Conservation (phyloP, 768 basidiomycete genomes). For the Boletus vinaceobasis region DNA sequence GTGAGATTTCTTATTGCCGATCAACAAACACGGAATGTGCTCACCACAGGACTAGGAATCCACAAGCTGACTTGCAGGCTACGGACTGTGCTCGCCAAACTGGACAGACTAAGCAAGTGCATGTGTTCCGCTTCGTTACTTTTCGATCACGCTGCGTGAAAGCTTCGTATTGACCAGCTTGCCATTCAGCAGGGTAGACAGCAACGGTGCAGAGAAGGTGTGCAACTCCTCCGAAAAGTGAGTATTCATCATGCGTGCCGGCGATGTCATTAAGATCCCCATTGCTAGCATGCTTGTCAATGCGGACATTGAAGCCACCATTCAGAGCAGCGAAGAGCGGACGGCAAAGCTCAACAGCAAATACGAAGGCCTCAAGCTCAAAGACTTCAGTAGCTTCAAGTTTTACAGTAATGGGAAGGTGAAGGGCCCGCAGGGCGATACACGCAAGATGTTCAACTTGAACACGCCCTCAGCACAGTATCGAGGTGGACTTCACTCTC, state of each 20-base stretch:
- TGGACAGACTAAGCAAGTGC: conserved; percentile 87
- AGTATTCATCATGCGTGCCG: conserved; percentile 22
- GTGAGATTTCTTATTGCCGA: conserved; percentile 37
- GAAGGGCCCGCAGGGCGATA: conserved; percentile 80
- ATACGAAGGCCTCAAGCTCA: conserved; percentile 87
- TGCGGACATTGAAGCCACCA: conserved; percentile 93
- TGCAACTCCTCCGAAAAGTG: conserved; percentile 78
- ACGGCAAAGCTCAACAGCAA: conserved; percentile 86
- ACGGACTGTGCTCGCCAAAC: conserved; percentile 98
- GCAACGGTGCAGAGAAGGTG: conserved; percentile 91
- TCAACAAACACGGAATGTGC: neutral
- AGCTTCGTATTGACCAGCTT: conserved; percentile 89
- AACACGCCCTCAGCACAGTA: conserved; percentile 79
- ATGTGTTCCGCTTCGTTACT: conserved; percentile 84
- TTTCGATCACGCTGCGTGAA: conserved; percentile 88
- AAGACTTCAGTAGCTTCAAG: conserved; percentile 96
- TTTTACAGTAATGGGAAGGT: conserved; percentile 95
- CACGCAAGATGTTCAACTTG: conserved; percentile 69
- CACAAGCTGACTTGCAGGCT: conserved; percentile 97
- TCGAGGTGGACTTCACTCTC: no score
- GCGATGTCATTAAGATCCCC: neutral
- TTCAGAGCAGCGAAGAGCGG: conserved; percentile 84
- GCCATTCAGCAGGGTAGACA: conserved; percentile 95
- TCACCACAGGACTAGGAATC: conserved; percentile 63
- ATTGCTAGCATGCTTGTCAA: conserved; percentile 62